These are phyloP conservation scores for Diplocarpon mali DNA, from an alignment of 2,329 filamentous ascomycete species.

Conservation along the genomic window DNA sequence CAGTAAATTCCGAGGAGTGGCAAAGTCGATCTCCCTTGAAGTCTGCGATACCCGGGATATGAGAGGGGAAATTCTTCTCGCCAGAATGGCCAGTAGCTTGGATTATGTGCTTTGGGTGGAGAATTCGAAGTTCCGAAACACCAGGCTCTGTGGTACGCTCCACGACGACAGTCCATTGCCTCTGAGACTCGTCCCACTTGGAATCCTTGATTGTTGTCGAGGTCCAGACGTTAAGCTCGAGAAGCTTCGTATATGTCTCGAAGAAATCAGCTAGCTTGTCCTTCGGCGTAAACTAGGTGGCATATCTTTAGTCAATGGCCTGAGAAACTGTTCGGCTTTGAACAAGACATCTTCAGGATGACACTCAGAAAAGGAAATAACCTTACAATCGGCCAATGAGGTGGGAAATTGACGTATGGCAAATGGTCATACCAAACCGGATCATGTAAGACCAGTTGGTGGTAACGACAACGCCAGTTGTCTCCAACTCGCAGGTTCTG, in stretches of 20 bases:
- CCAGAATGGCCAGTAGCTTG: conserved; percentile 30
- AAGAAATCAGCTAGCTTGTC: conserved; percentile 62
- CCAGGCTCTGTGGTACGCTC: conserved; percentile 29
- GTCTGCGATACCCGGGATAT: conserved; percentile 36
- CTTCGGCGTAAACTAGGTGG: conserved; percentile 48
- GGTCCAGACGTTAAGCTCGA: conserved; percentile 62
- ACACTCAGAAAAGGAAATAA: background rate
- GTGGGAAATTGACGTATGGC: conserved; percentile 53
- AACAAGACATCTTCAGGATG: no score
- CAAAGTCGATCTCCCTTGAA: conserved; percentile 49
- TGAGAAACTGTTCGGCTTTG: no score
- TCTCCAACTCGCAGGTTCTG: conserved; percentile 47
- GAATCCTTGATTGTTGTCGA: conserved; percentile 37
- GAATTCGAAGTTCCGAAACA: conserved; percentile 14
- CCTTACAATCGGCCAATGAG: conserved; percentile 45
- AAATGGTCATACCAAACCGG: conserved; percentile 48
- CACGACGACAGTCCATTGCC: conserved; percentile 45
- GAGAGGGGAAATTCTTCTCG: conserved; percentile 35
- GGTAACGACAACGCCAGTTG: conserved; percentile 51
- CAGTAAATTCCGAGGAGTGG: conserved; percentile 50
- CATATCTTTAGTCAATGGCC: background rate
- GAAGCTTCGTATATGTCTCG: conserved; percentile 48
- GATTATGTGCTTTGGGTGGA: conserved; percentile 19
- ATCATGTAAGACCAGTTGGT: conserved; percentile 55
- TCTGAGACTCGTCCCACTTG: conserved; percentile 38